Base-by-base conservation (phyloP, 768 basidiomycete species). In the Suillus lakei region DNA sequence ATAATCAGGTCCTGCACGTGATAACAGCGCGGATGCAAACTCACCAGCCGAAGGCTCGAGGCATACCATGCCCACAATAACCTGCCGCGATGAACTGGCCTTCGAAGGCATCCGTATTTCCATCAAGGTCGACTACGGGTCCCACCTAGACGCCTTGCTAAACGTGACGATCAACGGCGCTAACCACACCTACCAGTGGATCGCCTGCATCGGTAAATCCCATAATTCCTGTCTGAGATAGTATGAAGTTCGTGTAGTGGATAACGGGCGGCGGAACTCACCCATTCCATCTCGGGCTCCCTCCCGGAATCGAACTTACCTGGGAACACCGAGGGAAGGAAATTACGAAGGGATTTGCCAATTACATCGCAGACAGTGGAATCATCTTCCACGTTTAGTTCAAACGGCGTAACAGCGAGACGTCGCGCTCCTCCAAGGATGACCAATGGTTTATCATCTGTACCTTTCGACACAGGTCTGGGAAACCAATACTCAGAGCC, bases 251-350 rank as follows among this genome's bases (percentile, higher is more conserved):
- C 38, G 38, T 38, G 13, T 13, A 38, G 38, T 38, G 10, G 13
- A 38, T 13, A 8, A 28, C n/a, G 16, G 18, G 5, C 32, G 21
- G 26, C 1, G 13, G 44, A 36, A 77, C 84, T 50, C 54, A 91
- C 92, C 92, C 93, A 95, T 82, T 95, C 91, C 84, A 88, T 86
- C 73, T 91, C 91, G 5, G 88, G 87, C 60, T 83, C 91, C 84
- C 88, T 86, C 73, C 91, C 91, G 5, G 88, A 87, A 58, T 83
- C 82, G 65, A 85, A 90, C 67, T 83, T 80, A 15, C 78, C 83
- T 0, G 86, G 83, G 67, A 90, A 91, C 5, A 88, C 72, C 0
- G 70, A 71, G 0, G 89, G 88, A 9, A 94, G 74, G 72, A 91
- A 92, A 4, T 70, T 74, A 21, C 87, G 79, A 66, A 94, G 75